Base-by-base conservation (phyloP, 2,329 filamentous ascomycete species). In the Botrytis elliptica region DNA sequence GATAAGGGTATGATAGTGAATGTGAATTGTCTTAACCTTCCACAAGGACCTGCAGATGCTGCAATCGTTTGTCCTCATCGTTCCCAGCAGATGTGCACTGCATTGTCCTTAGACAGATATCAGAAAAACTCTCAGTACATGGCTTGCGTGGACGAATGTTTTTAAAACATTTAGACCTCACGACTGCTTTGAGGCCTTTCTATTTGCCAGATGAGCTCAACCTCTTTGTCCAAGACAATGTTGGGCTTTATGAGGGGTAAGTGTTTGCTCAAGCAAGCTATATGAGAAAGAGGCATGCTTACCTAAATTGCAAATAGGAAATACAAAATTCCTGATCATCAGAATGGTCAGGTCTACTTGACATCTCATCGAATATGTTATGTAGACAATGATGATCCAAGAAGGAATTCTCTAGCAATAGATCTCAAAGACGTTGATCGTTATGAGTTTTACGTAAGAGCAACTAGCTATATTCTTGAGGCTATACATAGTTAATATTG, bases 311-410 rank as follows among this genome's bases (percentile, higher is more conserved):
- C 10, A 33, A 66, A 20, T 71, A 97, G 94, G 78, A 98, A 98
- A 85, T 96, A 91, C 85, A 99, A 99, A 85, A 91, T 99, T 72
- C 92, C 93, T 52, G 91, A 95, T 80, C 94, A 97, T 77, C 96
- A 99, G 82, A 94, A 97, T 85, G 96, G 96, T 70, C 94, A 98
- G 84, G 94, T 96, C 72, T 99, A 99, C 82, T 83, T 99, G 83
- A 99, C 96, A 29, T 97, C 96, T 14, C 95, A 98, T 83, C 92
- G 96, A 71, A 90, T 94, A 75, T 99, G 95, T 85, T 99, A 98
- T 81, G 93, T 99, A 76, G 95, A 98, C 81, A 92, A 94, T 79
- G 88, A 90, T 46, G 92, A 98, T 76, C 94, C 96, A 25, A 89
- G 95, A 76, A 92, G 92, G 81, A 90, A 93, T 82, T 97, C 95